phyloP scores from a whole-genome alignment of 768 basidiomycete species.

The Pulveroboletus sp. region DNA sequence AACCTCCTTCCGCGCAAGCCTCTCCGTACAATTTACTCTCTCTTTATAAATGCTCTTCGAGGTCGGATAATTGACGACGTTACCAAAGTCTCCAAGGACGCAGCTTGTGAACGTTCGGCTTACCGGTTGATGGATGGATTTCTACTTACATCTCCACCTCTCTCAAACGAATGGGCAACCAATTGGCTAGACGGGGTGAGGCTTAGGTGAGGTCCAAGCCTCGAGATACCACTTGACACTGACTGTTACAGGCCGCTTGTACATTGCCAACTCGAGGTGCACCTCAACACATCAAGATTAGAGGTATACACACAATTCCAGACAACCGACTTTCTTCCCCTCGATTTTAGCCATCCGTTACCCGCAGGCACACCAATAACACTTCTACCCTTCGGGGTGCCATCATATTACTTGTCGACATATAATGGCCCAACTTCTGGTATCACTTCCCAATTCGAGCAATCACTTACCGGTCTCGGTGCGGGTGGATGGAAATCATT shows the following conservation, averaged over 20 bases:
- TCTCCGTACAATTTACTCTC: constrained; percentile 36
- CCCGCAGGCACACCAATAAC: constrained; percentile 61
- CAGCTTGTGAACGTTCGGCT: constrained; percentile 31
- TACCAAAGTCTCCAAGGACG: constrained; percentile 36
- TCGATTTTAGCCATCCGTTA: constrained; percentile 39
- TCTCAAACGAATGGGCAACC: constrained; percentile 55
- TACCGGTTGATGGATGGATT: constrained; percentile 59
- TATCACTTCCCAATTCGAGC: constrained; percentile 57
- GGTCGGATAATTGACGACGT: constrained; percentile 48
- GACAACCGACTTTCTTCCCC: constrained; percentile 53
- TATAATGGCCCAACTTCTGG: constrained; percentile 65
- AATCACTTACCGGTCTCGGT: constrained; percentile 60
- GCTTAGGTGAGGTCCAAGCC: constrained; percentile 36
- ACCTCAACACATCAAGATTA: constrained; percentile 43
- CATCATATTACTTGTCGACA: constrained; percentile 68
- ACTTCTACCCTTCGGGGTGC: constrained; percentile 64
- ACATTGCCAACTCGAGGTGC: constrained; percentile 56
- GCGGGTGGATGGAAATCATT: constrained; percentile 44
- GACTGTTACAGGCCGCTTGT: constrained; percentile 47
- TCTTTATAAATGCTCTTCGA: constrained; percentile 63
- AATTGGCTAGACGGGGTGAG: constrained; percentile 56
- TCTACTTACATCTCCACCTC: constrained; percentile 44
- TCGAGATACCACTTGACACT: constrained; percentile 7
- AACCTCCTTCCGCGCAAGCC: constrained; percentile 43
- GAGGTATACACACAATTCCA: constrained; percentile 61